These are phyloP conservation scores for Jaenimonas drosophilae DNA, from an alignment of 208 protist species.

Conservation along the genomic window DNA sequence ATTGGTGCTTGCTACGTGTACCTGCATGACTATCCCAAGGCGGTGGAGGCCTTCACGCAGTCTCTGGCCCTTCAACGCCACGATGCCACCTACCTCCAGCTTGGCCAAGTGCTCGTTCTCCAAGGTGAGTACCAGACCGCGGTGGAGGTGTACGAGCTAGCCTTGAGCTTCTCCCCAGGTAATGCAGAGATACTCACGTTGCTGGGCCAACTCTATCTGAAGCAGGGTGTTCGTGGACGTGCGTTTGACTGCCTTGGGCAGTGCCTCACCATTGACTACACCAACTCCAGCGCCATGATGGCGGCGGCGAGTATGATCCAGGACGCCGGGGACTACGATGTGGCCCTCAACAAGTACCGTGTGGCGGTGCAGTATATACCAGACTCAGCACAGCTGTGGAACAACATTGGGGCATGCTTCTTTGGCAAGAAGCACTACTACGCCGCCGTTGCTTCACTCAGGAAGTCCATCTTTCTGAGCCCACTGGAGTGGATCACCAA, in stretches of 20 bases:
- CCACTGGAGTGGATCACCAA: conserved; percentile 96
- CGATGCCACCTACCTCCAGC: conserved; percentile 87
- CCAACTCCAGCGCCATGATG: conserved; percentile 86
- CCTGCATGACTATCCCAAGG: conserved; percentile 56
- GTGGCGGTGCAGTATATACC: conserved; percentile 80
- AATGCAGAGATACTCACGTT: conserved; percentile 90
- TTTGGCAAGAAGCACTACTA: conserved; percentile 91
- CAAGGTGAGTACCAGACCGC: conserved; percentile 53
- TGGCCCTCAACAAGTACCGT: conserved; percentile 94
- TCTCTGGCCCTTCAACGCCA: conserved; percentile 85
- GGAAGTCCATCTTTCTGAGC: conserved; percentile 86
- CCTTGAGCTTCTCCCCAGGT: conserved; percentile 79
- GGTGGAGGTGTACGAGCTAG: conserved; percentile 73
- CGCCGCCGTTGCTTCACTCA: conserved; percentile 92
- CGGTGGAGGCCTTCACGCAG: conserved; percentile 67
- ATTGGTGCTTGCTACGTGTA: conserved; percentile 89
- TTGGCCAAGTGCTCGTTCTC: conserved; percentile 77
- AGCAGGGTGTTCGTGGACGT: conserved; percentile 51
- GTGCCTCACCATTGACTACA: conserved; percentile 86
- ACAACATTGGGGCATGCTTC: conserved; percentile 97
- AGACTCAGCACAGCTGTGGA: conserved; percentile 94
- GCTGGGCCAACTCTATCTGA: conserved; percentile 88
- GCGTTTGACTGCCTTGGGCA: conserved; percentile 91
- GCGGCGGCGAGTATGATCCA: conserved; percentile 93
- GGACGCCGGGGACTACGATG: conserved; percentile 92